These are phyloP conservation scores for Forsythia suspensa DNA, from an alignment of 257 asterid genomes.

Conservation along the genomic window DNA sequence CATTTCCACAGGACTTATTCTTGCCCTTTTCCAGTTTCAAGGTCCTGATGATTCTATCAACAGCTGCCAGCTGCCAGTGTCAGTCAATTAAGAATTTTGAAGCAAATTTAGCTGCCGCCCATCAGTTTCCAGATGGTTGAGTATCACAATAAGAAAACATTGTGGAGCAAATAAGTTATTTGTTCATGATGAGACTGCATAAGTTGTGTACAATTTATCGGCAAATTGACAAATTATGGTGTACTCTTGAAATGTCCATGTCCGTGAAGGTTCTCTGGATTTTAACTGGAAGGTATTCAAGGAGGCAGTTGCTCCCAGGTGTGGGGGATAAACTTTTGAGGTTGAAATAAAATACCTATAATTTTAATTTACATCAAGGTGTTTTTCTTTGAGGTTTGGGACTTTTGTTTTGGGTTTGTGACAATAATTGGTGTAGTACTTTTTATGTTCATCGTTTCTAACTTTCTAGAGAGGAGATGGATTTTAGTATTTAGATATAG, in stretches of 20 bases:
- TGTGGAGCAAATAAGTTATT: constrained; percentile 13
- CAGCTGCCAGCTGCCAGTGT: constrained; percentile 18
- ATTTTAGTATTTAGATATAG: constrained; percentile 18
- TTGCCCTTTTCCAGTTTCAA: neutral
- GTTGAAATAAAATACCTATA: constrained; percentile 18
- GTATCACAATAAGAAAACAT: neutral
- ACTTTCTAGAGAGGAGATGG: constrained; percentile 11
- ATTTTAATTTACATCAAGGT: constrained; percentile 11
- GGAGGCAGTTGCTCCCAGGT: constrained; percentile 17
- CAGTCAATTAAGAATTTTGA: constrained; percentile 14
- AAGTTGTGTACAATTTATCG: neutral
- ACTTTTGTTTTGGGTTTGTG: constrained; percentile 12
- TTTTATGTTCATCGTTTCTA: constrained; percentile 6
- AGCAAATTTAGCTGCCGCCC: constrained; percentile 21
- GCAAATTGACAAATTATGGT: constrained; percentile 1
- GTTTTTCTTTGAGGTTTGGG: neutral
- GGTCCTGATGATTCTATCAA: constrained; percentile 10
- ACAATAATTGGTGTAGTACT: constrained; percentile 18
- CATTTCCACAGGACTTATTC: neutral
- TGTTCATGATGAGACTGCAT: constrained; percentile 9
- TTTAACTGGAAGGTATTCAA: constrained; percentile 15
- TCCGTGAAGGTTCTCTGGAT: constrained; percentile 5
- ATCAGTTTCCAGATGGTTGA: constrained; percentile 8
- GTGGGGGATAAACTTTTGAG: constrained; percentile 8
- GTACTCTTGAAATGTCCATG: neutral